Evolutionary conservation across 345 rosid genomes (phyloP).

Genomic region (Durio zibethinus): DNA sequence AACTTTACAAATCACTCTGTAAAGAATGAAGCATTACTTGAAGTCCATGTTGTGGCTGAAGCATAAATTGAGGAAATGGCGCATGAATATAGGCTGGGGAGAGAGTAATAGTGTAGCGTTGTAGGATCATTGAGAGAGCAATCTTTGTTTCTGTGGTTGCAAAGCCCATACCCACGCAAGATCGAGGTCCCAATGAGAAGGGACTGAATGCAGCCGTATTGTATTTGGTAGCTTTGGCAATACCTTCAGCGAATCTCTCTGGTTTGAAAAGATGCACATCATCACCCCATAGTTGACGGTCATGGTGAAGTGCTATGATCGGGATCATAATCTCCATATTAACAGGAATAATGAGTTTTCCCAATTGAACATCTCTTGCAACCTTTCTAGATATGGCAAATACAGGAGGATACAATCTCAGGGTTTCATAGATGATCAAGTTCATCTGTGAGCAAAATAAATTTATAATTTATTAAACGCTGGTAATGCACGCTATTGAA

Average conservation of each 20-base stretch:
- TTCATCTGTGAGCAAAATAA: slow-evolving; percentile 13
- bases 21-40: slow-evolving; percentile 27
- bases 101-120: slow-evolving; percentile 32
- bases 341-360: slow-evolving; percentile 28
- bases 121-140: slow-evolving; percentile 49
- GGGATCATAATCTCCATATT: slow-evolving; percentile 19
- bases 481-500: too few species aligned
- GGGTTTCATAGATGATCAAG: slow-evolving; percentile 31
- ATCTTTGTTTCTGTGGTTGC: slow-evolving; percentile 35
- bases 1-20: too few species aligned
- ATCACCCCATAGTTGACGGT: slow-evolving; percentile 41
- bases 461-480: too few species aligned
- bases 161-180: slow-evolving; percentile 37
- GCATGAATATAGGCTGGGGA: slow-evolving; percentile 42
- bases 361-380: slow-evolving; percentile 24
- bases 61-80: slow-evolving; percentile 18
- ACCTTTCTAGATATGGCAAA: slow-evolving; percentile 9
- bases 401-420: slow-evolving; percentile 40
- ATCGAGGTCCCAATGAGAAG: slow-evolving; percentile 39
- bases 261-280: slow-evolving; percentile 42
- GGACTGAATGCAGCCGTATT: slow-evolving; percentile 36
- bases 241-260: slow-evolving; percentile 42
- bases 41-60: slow-evolving; percentile 37
- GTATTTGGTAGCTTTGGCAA: slow-evolving; percentile 42
- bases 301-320: slow-evolving; percentile 30